A percentile compares a stretch with the other conserved stretches of the same genome.
These are phyloP conservation scores for Pestalotiopsis sp. DNA, from an alignment of 2,329 filamentous ascomycete species.

Conservation along the genomic window DNA sequence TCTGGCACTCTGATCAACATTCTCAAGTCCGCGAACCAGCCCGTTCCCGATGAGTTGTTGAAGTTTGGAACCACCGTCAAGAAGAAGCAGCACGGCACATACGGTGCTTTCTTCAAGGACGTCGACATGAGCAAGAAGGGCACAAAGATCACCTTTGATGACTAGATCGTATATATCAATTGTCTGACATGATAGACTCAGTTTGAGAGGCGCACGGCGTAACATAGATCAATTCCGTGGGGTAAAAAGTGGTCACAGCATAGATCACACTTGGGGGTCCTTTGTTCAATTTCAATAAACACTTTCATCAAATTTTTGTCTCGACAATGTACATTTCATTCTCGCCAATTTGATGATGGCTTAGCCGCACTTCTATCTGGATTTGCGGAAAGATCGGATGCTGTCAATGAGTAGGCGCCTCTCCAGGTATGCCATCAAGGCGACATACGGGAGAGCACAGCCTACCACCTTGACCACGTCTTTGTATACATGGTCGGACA, in stretches of 20 bases:
- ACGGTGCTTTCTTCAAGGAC: conserved; percentile 95
- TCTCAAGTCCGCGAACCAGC: conserved; percentile 88
- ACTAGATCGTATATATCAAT: background rate
- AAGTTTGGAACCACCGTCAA: conserved; percentile 98
- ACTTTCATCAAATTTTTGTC: background rate
- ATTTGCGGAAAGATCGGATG: background rate
- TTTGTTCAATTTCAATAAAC: background rate
- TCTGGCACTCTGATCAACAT: conserved; percentile 94
- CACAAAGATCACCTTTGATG: conserved; percentile 90
- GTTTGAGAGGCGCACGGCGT: conserved; percentile 3
- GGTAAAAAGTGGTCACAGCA: background rate
- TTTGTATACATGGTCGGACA: conserved; percentile 36
- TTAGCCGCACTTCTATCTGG: background rate
- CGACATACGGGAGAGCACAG: conserved; percentile 54
- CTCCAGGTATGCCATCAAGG: conserved; percentile 46
- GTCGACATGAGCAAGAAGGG: conserved; percentile 81
- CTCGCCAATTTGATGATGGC: background rate
- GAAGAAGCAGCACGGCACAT: conserved; percentile 96
- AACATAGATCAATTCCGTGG: background rate
- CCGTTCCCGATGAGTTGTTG: conserved; percentile 85
- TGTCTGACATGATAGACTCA: background rate
- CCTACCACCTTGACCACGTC: conserved; percentile 52
- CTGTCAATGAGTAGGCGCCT: conserved; percentile 8
- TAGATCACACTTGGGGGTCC: background rate
- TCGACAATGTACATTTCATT: background rate